phyloP scores from a whole-genome alignment of 495 filamentous ascomycete species.

The Geoglossum glabrum region DNA sequence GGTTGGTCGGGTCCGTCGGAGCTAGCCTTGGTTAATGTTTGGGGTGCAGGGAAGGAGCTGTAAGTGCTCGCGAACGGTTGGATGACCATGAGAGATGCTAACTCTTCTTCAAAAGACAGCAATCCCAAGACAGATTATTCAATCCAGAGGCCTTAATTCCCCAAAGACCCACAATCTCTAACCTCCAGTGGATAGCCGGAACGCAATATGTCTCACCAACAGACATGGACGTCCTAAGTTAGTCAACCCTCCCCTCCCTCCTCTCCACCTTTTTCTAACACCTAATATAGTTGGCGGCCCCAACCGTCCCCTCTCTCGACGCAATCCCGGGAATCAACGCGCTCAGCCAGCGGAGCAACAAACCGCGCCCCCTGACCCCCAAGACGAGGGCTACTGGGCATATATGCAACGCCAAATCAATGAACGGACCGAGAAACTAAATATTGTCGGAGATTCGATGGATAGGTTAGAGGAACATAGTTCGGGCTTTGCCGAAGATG shows the following conservation, averaged over 20 bases:
- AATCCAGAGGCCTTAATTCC: slow-evolving; percentile 54
- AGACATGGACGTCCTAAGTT: slow-evolving; percentile 75
- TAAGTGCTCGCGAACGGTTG: slow-evolving; percentile 12
- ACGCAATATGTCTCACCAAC: slow-evolving; percentile 76
- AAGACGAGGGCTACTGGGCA: slow-evolving; percentile 40
- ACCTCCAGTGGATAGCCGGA: slow-evolving; percentile 87
- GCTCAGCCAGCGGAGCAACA: slow-evolving; percentile 20
- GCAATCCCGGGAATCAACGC: slow-evolving; percentile 47
- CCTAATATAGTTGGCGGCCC: slow-evolving; percentile 48
- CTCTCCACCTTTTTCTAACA: not conserved
- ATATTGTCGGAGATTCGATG: slow-evolving; percentile 65
- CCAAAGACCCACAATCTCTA: slow-evolving; percentile 81
- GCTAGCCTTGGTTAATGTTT: slow-evolving; percentile 56
- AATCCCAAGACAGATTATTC: slow-evolving; percentile 49
- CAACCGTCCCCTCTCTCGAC: slow-evolving; percentile 62
- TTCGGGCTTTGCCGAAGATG: slow-evolving; percentile 64
- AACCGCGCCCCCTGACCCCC: slow-evolving; percentile 10
- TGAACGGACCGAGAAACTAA: slow-evolving; percentile 74
- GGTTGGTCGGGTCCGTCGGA: slow-evolving; percentile 85
- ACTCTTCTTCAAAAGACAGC: slow-evolving; percentile 19
- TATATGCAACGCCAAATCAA: slow-evolving; percentile 67
- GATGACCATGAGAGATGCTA: slow-evolving; percentile 13
- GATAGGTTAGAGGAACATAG: slow-evolving; percentile 60
- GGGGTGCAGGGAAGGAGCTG: slow-evolving; percentile 47
- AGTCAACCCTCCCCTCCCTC: slow-evolving; percentile 7